Percentiles rank a stretch among this genome's conserved stretches.
These are phyloP conservation scores for Moesziomyces sp. DNA, from an alignment of 1,284 basidiomycete species.

Conservation along the genomic window DNA sequence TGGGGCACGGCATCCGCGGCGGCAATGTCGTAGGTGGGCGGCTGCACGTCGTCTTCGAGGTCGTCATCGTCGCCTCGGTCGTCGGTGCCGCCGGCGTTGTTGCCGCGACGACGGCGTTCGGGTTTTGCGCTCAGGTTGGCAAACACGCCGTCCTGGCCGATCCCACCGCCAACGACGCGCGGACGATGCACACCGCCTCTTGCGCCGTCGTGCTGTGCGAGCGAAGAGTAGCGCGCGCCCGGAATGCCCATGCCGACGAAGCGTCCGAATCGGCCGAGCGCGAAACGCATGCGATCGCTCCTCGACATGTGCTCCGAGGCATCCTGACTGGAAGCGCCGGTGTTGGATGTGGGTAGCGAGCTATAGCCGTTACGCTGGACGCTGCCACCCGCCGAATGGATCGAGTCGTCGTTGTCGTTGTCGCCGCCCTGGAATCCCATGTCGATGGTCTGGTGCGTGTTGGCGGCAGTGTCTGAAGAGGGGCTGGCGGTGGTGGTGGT, in stretches of 20 bases:
- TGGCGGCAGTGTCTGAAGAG: not conserved
- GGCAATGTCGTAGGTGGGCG: constrained; percentile 85
- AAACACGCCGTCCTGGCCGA: constrained; percentile 93
- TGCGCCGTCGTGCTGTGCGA: constrained; percentile 31
- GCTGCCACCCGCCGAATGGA: constrained; percentile 13
- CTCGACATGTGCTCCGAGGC: constrained; percentile 23
- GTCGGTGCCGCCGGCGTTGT: constrained; percentile 48
- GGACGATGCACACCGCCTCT: constrained; percentile 31
- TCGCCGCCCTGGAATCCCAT: constrained; percentile 22
- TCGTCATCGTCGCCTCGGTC: constrained; percentile 75
- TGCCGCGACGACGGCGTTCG: constrained; percentile 67
- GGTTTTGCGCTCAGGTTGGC: constrained; percentile 94
- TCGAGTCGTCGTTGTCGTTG: constrained; percentile 25
- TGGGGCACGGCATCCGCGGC: constrained; percentile 90
- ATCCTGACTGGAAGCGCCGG: constrained; percentile 10
- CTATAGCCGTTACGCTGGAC: constrained; percentile 30
- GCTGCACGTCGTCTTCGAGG: constrained; percentile 71
- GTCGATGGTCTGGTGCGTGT: constrained; percentile 34
- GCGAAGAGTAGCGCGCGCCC: constrained; percentile 57
- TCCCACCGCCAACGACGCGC: constrained; percentile 75
- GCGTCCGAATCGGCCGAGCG: constrained; percentile 60
- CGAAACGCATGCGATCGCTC: constrained; percentile 49
- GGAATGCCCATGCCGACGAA: constrained; percentile 66
- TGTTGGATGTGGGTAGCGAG: constrained; percentile 29
- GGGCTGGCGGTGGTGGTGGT: constrained; percentile 1